Percentiles rank a stretch among this genome's conserved stretches.
Conservation (phyloP, 805 yeast species). For the Wickerhamomyces rabaulensis region DNA sequence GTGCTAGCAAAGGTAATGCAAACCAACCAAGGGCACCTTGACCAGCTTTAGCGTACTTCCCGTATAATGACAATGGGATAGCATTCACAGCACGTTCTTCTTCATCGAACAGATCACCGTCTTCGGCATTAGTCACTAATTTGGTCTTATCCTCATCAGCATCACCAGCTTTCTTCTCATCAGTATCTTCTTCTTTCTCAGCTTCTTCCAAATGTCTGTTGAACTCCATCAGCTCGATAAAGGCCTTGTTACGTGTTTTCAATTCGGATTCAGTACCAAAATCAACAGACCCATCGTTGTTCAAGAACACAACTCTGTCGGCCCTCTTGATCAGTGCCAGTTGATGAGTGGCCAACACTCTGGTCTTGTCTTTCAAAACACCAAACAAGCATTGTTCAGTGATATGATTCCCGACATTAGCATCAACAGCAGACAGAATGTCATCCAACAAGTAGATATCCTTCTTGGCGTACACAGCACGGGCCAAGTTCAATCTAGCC, state of each 20-base stretch:
- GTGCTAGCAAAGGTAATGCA: slow-evolving; percentile 20
- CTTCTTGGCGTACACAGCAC: slow-evolving; percentile 60
- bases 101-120: slow-evolving; percentile 13
- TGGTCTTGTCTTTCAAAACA: slow-evolving; percentile 48
- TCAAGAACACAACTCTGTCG: slow-evolving; percentile 60
- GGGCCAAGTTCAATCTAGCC: slow-evolving; percentile 58
- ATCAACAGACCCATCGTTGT: slow-evolving; percentile 53
- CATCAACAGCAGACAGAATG: slow-evolving; percentile 66
- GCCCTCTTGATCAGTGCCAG: slow-evolving; percentile 62
- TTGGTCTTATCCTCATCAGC: too few species aligned
- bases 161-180: neutral
- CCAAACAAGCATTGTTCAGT: slow-evolving; percentile 62
- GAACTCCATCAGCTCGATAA: slow-evolving; percentile 44
- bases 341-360: slow-evolving; percentile 81
- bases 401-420: slow-evolving; percentile 73
- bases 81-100: slow-evolving; percentile 36
- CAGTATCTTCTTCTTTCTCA: neutral
- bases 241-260: slow-evolving; percentile 35
- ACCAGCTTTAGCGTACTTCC: slow-evolving; percentile 30
- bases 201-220: slow-evolving; percentile 1
- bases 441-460: slow-evolving; percentile 62
- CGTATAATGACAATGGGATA: slow-evolving; percentile 30
- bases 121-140: neutral
- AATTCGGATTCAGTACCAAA: slow-evolving; percentile 58
- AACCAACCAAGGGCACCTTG: slow-evolving; percentile 34